These are phyloP conservation scores for Lablab purpureus DNA, from an alignment of 306 rosid genomes.

Conservation along the genomic window DNA sequence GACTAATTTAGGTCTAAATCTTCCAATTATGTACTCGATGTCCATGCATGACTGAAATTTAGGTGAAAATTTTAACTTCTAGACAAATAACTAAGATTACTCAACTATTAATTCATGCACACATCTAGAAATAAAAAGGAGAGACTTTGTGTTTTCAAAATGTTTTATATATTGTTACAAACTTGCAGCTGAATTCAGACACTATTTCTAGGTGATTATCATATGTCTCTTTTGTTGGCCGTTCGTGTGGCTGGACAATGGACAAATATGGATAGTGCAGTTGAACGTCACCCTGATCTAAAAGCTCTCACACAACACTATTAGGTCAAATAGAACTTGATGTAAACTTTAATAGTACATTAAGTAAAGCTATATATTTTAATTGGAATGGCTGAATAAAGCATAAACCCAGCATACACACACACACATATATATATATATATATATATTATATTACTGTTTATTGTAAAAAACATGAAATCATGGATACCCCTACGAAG, in stretches of 20 bases:
- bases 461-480: background rate
- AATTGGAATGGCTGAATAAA: background rate
- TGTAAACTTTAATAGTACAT: background rate
- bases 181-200: background rate
- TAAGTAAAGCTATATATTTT: background rate
- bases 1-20: conserved; percentile 11
- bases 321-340: background rate
- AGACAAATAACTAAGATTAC: background rate
- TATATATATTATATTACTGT: background rate
- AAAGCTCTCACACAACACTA: background rate
- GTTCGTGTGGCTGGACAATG: background rate
- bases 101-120: background rate
- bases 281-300: conserved; percentile 1
- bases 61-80: background rate
- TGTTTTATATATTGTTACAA: background rate
- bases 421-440: too few species aligned
- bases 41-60: background rate
- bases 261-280: background rate
- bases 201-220: conserved; percentile 15
- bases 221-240: background rate
- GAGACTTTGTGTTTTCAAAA: background rate
- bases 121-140: background rate
- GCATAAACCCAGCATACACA: too few species aligned
- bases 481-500: background rate
- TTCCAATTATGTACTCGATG: background rate